phyloP scores from a whole-genome alignment of 2,329 filamentous ascomycete genomes.

The Fusarium chuoi region DNA sequence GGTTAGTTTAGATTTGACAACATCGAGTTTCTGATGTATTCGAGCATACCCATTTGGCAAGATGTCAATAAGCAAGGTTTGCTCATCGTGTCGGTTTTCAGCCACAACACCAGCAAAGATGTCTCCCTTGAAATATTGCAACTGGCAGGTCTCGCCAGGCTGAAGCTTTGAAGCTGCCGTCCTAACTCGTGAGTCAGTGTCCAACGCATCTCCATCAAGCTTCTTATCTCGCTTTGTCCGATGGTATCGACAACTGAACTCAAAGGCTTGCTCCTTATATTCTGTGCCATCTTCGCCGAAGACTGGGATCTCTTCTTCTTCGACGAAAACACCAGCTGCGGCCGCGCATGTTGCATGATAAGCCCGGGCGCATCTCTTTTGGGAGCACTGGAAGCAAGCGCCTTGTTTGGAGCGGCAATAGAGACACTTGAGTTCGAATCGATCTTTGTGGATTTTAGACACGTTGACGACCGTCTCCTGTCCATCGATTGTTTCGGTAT shows the following conservation, averaged over 20 bases:
- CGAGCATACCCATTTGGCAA: constrained; percentile 81
- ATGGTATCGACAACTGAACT: constrained; percentile 95
- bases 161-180: constrained; percentile 75
- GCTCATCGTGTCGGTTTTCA: constrained; percentile 82
- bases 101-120: constrained; percentile 91
- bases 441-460: constrained; percentile 83
- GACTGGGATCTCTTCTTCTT: constrained; percentile 85
- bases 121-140: constrained; percentile 84
- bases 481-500: constrained; percentile 77
- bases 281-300: constrained; percentile 91
- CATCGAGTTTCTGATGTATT: not conserved
- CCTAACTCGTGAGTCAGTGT: constrained; percentile 74
- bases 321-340: constrained; percentile 90
- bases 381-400: constrained; percentile 96
- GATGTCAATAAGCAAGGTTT: constrained; percentile 81
- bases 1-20: constrained; percentile 51
- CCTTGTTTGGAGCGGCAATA: constrained; percentile 94
- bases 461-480: constrained; percentile 82
- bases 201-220: constrained; percentile 73
- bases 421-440: constrained; percentile 91
- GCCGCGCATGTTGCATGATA: constrained; percentile 97
- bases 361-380: constrained; percentile 90
- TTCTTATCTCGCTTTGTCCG: constrained; percentile 86
- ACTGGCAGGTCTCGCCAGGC: constrained; percentile 82
- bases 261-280: constrained; percentile 90